Conservation (phyloP, 352 stramenopile genomes). For the Blastocystis sp. region DNA sequence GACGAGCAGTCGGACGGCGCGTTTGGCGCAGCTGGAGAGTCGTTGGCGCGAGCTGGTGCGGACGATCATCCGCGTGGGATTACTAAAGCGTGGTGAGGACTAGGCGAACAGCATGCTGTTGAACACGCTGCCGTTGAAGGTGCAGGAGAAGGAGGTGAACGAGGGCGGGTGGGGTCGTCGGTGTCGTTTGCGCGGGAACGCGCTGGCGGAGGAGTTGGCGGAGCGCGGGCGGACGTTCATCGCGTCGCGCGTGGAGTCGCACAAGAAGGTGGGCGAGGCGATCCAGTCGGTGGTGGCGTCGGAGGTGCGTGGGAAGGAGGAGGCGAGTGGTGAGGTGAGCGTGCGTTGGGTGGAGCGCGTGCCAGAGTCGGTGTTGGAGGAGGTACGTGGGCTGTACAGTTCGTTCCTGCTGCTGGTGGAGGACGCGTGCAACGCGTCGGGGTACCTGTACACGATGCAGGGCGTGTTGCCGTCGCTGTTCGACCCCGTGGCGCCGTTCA, state of each 20-base stretch:
- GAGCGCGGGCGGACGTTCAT: constrained; percentile 2
- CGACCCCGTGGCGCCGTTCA: background rate
- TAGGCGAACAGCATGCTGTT: constrained; percentile 39
- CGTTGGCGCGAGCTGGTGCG: background rate
- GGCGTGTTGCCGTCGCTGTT: constrained; percentile 6
- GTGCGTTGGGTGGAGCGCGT: background rate
- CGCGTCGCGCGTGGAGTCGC: constrained; percentile 4
- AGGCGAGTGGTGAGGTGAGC: background rate
- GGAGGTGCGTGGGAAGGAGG: background rate
- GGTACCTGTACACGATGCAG: constrained; percentile 11
- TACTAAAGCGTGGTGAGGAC: background rate
- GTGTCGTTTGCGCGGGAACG: constrained; percentile 1
- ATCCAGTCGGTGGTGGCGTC: background rate
- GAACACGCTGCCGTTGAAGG: background rate
- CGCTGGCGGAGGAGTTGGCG: background rate
- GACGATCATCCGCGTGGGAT: background rate
- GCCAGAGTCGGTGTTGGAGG: background rate
- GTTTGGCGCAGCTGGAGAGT: background rate
- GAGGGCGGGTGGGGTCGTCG: constrained; percentile 28
- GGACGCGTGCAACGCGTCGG: constrained; percentile 21
- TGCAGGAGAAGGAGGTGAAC: background rate
- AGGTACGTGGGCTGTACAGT: background rate
- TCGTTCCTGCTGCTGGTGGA: background rate
- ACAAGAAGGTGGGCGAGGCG: background rate
- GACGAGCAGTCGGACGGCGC: background rate